Percentiles rank a stretch among this genome's conserved stretches.
These are phyloP conservation scores for Pseudogymnoascus sp. DNA, from an alignment of 2,329 filamentous ascomycete genomes.

Conservation along the genomic window DNA sequence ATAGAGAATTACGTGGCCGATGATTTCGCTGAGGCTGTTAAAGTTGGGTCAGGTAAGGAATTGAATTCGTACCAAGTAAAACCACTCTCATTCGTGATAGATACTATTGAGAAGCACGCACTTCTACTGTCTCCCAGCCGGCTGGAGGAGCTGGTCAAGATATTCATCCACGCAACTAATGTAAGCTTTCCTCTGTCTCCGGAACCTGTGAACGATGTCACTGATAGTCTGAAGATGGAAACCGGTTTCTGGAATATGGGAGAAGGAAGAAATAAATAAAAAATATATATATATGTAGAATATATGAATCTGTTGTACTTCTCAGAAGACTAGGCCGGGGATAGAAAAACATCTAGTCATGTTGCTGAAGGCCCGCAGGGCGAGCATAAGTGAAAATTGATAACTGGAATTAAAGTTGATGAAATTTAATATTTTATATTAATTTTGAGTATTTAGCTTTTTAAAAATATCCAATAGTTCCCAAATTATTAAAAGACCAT, in stretches of 20 bases:
- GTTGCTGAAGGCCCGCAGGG: no score
- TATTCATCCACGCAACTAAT: constrained; percentile 83
- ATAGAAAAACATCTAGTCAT: background rate
- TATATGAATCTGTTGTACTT: background rate
- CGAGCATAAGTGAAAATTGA: background rate
- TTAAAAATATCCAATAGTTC: background rate
- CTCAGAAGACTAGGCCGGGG: no score
- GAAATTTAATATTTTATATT: background rate
- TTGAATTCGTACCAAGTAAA: background rate
- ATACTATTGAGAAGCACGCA: constrained; percentile 67
- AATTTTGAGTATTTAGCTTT: background rate
- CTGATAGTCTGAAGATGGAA: constrained; percentile 49
- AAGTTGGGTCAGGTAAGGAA: constrained; percentile 56
- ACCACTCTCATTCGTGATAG: constrained; percentile 32
- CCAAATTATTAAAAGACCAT: background rate
- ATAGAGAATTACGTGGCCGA: constrained; percentile 80
- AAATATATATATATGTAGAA: background rate
- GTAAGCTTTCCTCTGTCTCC: constrained; percentile 37
- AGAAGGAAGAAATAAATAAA: constrained; percentile 21
- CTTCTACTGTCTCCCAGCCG: constrained; percentile 63
- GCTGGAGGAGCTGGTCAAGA: constrained; percentile 72
- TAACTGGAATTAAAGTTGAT: background rate
- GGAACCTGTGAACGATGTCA: constrained; percentile 14
- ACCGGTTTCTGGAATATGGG: constrained; percentile 70
- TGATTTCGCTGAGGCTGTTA: constrained; percentile 68